Base-by-base conservation (phyloP, 768 basidiomycete genomes). In the Amanita phalloides region DNA sequence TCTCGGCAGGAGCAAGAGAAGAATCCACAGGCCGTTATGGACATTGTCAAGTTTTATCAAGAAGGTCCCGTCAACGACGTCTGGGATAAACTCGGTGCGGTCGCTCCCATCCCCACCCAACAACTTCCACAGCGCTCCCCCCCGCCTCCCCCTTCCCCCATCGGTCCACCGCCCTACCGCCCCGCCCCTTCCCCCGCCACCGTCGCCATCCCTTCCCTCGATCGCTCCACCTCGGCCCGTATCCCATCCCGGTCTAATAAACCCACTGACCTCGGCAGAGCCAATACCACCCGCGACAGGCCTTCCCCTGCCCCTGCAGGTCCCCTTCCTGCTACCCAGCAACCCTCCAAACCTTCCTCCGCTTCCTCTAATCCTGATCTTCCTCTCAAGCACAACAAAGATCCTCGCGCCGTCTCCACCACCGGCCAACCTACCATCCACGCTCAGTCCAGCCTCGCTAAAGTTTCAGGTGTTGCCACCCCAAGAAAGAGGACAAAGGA, bases 11-110 rank as follows among this genome's bases (percentile, higher is more conserved):
- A 99, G 68, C 96, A 99, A 71, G 94, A 96, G 68, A 92, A 90
- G 73, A 94, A 98, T 62, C 96, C 96, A 0, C 86, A 96, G 68
- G 92, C 92, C 3, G 92, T 98, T 55, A 92, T 94, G 82, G 96
- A 97, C 62, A 95, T 98, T 56, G 95, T 99, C 66, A 93, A 94
- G 62, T 97, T 98, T 70, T 98, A 96, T 66, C 95, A 98, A 61
- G 89, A 93, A 67, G 81, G 86, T 33, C 77, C 82, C 54, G 78
- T 79, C 53, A 50, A 50, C 30, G 84, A 84, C 60, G 82, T 82
- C 30, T 92, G 88, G 89, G 88, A 87, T 66, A 92, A 91, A 74
- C 77, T 90, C 66, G 86, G 82, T 11, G 72, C 77, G 11, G 74
- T 81, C 58, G 77, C 66, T 9, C 37, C 45, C 11, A 32, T 23